These are phyloP conservation scores for Podospora tetraspora DNA, from an alignment of 495 filamentous ascomycete species.

Conservation along the genomic window DNA sequence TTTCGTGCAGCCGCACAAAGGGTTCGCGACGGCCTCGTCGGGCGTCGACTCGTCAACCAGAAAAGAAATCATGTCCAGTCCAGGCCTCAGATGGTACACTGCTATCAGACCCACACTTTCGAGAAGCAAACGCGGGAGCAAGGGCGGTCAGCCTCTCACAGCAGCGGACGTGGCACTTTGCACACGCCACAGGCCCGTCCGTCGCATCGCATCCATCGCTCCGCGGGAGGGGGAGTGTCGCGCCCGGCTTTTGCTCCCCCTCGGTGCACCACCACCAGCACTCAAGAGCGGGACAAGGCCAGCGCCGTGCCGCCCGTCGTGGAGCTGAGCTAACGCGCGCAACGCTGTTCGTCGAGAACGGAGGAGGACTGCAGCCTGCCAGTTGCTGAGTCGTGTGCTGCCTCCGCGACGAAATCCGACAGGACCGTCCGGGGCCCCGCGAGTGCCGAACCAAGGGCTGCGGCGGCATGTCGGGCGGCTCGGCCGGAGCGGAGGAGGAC, in stretches of 20 bases:
- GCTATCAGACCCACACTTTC: slow-evolving; percentile 9
- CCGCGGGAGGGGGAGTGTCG: background rate
- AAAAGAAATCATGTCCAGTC: background rate
- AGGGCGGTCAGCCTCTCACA: slow-evolving; percentile 30
- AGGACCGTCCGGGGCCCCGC: background rate
- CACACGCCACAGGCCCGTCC: slow-evolving; percentile 20
- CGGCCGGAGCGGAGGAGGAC: slow-evolving; percentile 1
- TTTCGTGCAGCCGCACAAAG: background rate
- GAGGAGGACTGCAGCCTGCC: slow-evolving; percentile 2
- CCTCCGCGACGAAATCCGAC: background rate
- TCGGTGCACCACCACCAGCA: too few species aligned
- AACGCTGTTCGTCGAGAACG: background rate
- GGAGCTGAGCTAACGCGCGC: background rate
- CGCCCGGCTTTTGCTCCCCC: background rate
- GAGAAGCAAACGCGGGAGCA: slow-evolving; percentile 3
- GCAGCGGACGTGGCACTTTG: slow-evolving; percentile 25
- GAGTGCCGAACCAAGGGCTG: background rate
- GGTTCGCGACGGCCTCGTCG: background rate
- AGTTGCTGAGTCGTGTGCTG: slow-evolving; percentile 6
- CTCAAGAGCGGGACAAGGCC: background rate
- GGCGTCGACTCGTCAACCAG: background rate
- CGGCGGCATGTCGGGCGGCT: background rate
- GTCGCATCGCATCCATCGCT: slow-evolving; percentile 7
- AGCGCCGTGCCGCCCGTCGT: background rate
- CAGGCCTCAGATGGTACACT: background rate